Percentiles rank a stretch among this genome's conserved stretches.
phyloP scores from a whole-genome alignment of 208 protist genomes.

The Trypanosoma rangeli region DNA sequence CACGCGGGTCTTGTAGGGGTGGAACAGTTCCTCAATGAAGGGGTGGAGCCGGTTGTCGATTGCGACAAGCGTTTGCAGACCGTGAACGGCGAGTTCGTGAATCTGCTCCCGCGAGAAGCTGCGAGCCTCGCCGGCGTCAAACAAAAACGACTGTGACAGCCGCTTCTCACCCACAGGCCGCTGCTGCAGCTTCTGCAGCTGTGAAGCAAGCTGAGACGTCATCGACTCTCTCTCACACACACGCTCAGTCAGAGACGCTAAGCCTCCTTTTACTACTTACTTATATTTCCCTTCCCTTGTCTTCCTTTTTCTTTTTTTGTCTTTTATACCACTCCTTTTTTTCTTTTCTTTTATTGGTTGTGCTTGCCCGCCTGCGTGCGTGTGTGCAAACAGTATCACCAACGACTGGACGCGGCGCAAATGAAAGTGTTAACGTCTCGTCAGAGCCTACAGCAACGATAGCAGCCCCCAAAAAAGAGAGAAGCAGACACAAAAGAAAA shows the following conservation, averaged over 20 bases:
- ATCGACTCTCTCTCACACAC: constrained; percentile 26
- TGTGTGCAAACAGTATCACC: background rate
- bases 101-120: constrained; percentile 86
- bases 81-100: constrained; percentile 71
- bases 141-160: constrained; percentile 79
- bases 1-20: constrained; percentile 49
- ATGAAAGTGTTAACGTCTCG: background rate
- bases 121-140: constrained; percentile 63
- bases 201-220: constrained; percentile 77
- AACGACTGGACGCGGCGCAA: too few species aligned
- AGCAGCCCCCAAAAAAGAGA: background rate
- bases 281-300: background rate
- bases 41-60: constrained; percentile 85
- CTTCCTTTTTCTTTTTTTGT: constrained; percentile 17
- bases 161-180: constrained; percentile 61
- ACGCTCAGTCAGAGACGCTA: background rate
- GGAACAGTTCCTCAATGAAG: constrained; percentile 70
- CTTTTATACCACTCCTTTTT: constrained; percentile 8
- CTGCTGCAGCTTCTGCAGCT: constrained; percentile 76
- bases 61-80: constrained; percentile 67
- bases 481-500: background rate
- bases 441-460: background rate
- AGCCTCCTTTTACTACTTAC: background rate
- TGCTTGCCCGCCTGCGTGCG: background rate
- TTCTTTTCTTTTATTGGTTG: constrained; percentile 4